phyloP scores from a whole-genome alignment of 495 filamentous ascomycete genomes.

The Xylaria bambusicola region DNA sequence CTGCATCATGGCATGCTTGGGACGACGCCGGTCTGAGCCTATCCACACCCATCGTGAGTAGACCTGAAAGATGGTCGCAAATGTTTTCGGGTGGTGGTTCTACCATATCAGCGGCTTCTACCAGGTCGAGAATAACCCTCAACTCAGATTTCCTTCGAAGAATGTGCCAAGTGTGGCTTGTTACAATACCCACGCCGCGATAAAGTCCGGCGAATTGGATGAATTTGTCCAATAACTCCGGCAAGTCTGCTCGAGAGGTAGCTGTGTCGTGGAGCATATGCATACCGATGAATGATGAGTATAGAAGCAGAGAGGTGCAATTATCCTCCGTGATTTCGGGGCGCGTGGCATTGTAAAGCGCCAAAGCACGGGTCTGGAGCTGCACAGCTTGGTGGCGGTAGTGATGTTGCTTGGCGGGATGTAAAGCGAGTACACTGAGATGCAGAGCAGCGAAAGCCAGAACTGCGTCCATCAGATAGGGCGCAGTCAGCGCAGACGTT shows the following conservation, averaged over 20 bases:
- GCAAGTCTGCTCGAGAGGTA: conserved; percentile 33
- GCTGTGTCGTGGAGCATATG: conserved; percentile 51
- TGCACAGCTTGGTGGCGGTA: conserved; percentile 42
- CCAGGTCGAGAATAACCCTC: too few species aligned
- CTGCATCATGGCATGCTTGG: too few species aligned
- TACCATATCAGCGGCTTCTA: too few species aligned
- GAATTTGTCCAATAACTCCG: conserved; percentile 42
- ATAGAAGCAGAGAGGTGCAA: conserved; percentile 51
- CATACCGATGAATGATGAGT: conserved; percentile 47
- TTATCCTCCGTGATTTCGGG: conserved; percentile 33
- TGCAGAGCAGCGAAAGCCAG: conserved; percentile 48
- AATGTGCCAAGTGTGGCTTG: conserved; percentile 30
- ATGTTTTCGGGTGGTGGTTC: too few species aligned
- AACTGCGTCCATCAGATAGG: conserved; percentile 48
- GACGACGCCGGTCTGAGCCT: too few species aligned
- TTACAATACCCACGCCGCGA: conserved; percentile 44
- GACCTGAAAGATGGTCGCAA: too few species aligned
- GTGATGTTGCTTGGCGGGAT: conserved; percentile 26
- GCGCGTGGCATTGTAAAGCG: conserved; percentile 32
- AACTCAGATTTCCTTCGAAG: neutral
- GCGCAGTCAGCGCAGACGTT: conserved; percentile 31
- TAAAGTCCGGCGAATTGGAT: conserved; percentile 46
- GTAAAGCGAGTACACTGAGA: neutral
- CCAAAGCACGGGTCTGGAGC: conserved; percentile 45
- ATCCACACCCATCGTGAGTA: too few species aligned